Conservation (phyloP, 2,329 filamentous ascomycete species). For the Cercospora beticola region DNA sequence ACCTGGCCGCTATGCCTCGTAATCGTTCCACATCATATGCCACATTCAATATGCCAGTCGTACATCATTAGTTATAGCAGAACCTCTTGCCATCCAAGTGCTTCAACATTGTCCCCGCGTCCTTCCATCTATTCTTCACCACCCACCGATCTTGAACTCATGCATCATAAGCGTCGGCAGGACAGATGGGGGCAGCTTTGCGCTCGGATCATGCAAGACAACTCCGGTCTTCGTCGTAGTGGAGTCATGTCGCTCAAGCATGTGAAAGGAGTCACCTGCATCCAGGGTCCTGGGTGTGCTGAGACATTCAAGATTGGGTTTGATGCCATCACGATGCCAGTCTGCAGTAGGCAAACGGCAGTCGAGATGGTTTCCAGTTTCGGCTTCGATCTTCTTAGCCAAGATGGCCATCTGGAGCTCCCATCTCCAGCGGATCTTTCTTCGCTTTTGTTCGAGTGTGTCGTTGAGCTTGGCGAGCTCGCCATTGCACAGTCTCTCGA, state of each 20-base stretch:
- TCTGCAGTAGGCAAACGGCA: constrained; percentile 19
- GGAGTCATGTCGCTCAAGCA: constrained; percentile 9
- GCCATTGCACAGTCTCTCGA: constrained; percentile 35
- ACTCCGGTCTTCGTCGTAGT: constrained; percentile 4
- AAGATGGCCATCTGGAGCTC: constrained; percentile 43
- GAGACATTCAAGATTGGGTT: constrained; percentile 2
- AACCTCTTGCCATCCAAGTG: neutral
- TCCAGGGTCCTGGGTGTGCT: neutral
- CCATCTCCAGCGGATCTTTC: constrained; percentile 40
- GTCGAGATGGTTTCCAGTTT: constrained; percentile 13
- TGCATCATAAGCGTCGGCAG: constrained; percentile 4
- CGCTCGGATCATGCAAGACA: constrained; percentile 3
- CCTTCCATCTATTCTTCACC: neutral
- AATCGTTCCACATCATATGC: neutral
- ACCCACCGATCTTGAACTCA: constrained; percentile 15
- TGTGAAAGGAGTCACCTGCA: neutral
- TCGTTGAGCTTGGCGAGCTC: constrained; percentile 26
- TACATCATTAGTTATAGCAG: neutral
- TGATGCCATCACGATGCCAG: constrained; percentile 11
- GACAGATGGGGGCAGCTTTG: neutral
- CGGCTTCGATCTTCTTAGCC: constrained; percentile 33
- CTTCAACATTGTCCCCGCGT: neutral
- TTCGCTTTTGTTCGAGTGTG: constrained; percentile 37
- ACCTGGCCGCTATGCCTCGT: neutral
- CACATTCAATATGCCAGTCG: neutral